Percentiles rank a stretch among this genome's conserved stretches.
Evolutionary conservation across 148 eudicot species (phyloP).

Genomic region (Arctostaphylos glauca): DNA sequence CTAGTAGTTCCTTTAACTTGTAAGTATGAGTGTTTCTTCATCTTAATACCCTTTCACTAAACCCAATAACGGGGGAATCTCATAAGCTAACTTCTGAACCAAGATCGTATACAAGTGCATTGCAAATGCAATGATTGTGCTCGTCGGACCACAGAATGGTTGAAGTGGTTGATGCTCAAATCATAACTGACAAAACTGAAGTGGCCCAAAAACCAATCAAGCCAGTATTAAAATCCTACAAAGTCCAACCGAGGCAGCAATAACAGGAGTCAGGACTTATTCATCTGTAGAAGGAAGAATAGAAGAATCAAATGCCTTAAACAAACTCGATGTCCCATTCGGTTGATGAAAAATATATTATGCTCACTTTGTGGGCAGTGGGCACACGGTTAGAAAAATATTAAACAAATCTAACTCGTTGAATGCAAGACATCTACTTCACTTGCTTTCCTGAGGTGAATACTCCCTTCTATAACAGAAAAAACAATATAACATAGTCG

Average conservation of each 20-base stretch:
- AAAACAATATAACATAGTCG: background rate
- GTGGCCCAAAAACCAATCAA: background rate
- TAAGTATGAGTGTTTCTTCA: conserved; percentile 48
- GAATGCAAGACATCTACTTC: background rate
- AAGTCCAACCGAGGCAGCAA: background rate
- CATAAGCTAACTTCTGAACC: background rate
- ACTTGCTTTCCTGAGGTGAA: background rate
- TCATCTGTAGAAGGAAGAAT: background rate
- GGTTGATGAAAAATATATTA: background rate
- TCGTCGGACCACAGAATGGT: background rate
- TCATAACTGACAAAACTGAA: background rate
- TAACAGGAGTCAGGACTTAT: background rate
- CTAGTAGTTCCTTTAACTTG: conserved; percentile 52
- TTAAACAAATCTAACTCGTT: background rate
- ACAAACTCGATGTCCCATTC: background rate
- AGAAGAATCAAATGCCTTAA: background rate
- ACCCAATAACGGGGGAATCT: background rate
- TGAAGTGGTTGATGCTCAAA: conserved; percentile 1
- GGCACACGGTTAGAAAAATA: background rate
- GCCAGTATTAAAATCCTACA: background rate
- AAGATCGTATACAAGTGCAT: background rate
- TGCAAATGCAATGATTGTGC: background rate
- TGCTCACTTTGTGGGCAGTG: background rate
- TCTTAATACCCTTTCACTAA: conserved; percentile 17
- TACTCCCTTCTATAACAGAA: background rate